phyloP scores from a whole-genome alignment of 2,329 filamentous ascomycete species.

The Colletotrichum sp. region DNA sequence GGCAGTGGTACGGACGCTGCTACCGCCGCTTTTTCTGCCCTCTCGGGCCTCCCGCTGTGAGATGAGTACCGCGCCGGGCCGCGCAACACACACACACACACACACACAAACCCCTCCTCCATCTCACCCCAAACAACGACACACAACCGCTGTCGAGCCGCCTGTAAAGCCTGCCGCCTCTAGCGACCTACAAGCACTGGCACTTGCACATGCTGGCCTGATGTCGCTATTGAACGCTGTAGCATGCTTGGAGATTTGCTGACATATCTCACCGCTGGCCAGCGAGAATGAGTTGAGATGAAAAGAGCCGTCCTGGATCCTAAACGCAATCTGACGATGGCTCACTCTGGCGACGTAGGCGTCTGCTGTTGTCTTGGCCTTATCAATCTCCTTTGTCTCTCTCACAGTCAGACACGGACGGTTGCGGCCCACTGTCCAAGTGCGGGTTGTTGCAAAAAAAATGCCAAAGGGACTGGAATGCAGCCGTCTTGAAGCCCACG shows the following conservation, averaged over 20 bases:
- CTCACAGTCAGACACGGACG: constrained; percentile 2
- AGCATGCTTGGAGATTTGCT: not conserved
- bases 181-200: not conserved
- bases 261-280: not conserved
- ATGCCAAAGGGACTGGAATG: not conserved
- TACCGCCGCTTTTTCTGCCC: not conserved
- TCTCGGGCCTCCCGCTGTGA: not conserved
- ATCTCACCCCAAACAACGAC: not conserved
- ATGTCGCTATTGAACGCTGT: not conserved
- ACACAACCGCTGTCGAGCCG: not conserved
- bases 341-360: not conserved
- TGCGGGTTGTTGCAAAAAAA: not conserved
- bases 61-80: not conserved
- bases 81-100: not conserved
- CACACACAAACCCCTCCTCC: not conserved
- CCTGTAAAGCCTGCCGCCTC: not conserved
- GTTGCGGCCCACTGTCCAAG: not conserved
- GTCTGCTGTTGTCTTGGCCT: not conserved
- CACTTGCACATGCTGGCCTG: not conserved
- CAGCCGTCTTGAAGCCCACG: not conserved
- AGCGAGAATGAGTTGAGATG: constrained; percentile 17
- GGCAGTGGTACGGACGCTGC: not conserved
- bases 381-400: constrained; percentile 17
- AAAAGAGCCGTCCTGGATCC: not conserved
- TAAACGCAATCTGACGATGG: constrained; percentile 9